Evolutionary conservation across 306 rosid species (phyloP), one percentile per base, ranked within the genome.

Genomic region (Dryas alaskensis): DNA sequence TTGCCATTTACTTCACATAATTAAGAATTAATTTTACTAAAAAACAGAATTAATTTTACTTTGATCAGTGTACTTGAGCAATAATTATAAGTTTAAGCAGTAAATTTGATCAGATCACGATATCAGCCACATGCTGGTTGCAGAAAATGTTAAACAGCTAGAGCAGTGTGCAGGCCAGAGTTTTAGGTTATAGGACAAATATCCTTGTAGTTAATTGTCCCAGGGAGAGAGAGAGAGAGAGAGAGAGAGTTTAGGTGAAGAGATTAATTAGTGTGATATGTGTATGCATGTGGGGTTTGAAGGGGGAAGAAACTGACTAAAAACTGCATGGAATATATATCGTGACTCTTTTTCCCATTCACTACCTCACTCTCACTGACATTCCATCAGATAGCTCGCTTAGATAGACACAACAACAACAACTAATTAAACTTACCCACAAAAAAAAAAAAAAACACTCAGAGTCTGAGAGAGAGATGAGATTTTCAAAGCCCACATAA

Each of bases 401-500:
- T 50, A 71, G 50, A 22, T 22, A 22, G 22, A 22, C 22, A 22
- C 22, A 22, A 22, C 22, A 22, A 77, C 59, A 81, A 85, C 74
- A 2, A 31, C 37, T 31, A 31, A 31, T 31, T 75, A 84, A 80
- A 83, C 84, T 83, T 61, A 67, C 75, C 83, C 76, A 75, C 53
- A 66, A 86, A 62, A 2, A 60, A 5, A 51, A 8, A 8, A 40
- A 49, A 68, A 44, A 25, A 69, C 69, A 71, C 80, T 79, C 82
- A 77, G 64, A 52, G 78, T 60, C 25, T 9, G 37, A 31, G 37
- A 13, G 46, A 37, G 46, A 27, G 43, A 60, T 83, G 81, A 80
- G 80, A 79, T 84, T 85, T 78, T 81, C 89, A 86, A 82, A 78
- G 83, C 79, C 76, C 89, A 83, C 73, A 86, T 67, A 86, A 76